phyloP scores from a whole-genome alignment of 169 alveolate species.

The Besnoitia besnoiti region DNA sequence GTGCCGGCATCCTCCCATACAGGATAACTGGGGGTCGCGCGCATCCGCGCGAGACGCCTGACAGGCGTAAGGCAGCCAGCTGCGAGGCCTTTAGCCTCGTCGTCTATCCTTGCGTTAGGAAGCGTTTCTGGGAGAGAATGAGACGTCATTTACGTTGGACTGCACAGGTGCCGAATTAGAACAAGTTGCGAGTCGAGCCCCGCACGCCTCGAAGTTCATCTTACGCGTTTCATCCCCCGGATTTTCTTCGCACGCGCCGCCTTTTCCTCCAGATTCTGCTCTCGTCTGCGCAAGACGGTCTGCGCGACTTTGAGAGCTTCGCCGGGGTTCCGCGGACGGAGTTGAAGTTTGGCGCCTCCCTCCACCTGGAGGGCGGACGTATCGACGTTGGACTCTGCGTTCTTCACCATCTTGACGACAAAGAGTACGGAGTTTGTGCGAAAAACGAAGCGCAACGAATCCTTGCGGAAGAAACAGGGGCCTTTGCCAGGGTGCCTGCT shows the following conservation, averaged over 20 bases:
- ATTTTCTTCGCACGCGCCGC: constrained; percentile 17
- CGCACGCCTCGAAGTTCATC: too few relatives aligned
- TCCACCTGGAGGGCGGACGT: constrained; percentile 38
- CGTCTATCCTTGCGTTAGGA: too few relatives aligned
- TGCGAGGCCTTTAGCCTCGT: too few relatives aligned
- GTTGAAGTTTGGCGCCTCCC: constrained; percentile 55
- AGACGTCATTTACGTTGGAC: too few relatives aligned
- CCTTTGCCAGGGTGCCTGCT: background rate
- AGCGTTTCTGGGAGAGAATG: too few relatives aligned
- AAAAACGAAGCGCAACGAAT: background rate
- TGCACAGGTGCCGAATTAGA: too few relatives aligned
- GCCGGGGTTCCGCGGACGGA: constrained; percentile 57
- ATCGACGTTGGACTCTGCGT: background rate
- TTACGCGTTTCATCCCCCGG: constrained; percentile 7
- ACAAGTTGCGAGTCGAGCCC: too few relatives aligned
- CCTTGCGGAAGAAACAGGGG: background rate
- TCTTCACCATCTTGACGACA: background rate
- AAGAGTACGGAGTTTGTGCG: background rate
- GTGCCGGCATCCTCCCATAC: too few relatives aligned
- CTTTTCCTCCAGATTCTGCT: constrained; percentile 24
- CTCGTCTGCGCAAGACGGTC: constrained; percentile 33
- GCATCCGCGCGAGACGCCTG: too few relatives aligned
- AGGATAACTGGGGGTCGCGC: too few relatives aligned
- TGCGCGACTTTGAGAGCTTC: constrained; percentile 54
- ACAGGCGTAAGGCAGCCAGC: too few relatives aligned